These are phyloP conservation scores for Polymyxa betae DNA, from an alignment of 208 protist genomes.

Conservation along the genomic window DNA sequence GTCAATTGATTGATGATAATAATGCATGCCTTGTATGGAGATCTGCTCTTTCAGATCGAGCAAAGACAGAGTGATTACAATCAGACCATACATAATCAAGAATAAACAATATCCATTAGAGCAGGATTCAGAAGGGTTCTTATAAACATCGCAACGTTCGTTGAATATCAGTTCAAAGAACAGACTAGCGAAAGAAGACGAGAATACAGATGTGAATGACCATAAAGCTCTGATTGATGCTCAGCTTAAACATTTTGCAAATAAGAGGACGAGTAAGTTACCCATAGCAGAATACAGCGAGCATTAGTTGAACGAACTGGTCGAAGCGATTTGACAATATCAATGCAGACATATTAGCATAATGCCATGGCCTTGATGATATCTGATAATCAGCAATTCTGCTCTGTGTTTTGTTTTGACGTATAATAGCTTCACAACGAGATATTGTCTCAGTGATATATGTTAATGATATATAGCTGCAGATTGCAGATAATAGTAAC, in stretches of 20 bases:
- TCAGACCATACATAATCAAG: neutral
- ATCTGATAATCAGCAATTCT: neutral
- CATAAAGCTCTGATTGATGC: neutral
- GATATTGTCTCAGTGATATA: constrained; percentile 35
- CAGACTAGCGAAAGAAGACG: neutral
- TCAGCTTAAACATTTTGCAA: neutral
- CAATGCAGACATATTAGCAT: neutral
- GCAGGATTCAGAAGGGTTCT: neutral
- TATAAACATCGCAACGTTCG: neutral
- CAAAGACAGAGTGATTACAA: constrained; percentile 29
- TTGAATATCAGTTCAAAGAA: constrained; percentile 21
- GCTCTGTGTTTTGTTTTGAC: neutral
- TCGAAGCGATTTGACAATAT: neutral
- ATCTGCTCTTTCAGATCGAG: constrained; percentile 37
- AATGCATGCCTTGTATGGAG: neutral
- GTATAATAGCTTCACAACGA: neutral
- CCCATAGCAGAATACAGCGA: constrained; percentile 21
- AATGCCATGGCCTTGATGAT: constrained; percentile 1
- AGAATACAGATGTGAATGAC: constrained; percentile 30
- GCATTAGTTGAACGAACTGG: neutral
- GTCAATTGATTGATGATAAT: neutral
- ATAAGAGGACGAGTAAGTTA: neutral
- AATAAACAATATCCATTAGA: neutral
- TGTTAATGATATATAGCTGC: constrained; percentile 19
- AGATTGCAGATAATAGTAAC: constrained; percentile 19